Percentiles rank a stretch among this genome's conserved stretches.
phyloP scores from a whole-genome alignment of 139 green algal species.

The Asterochloris sp. region DNA sequence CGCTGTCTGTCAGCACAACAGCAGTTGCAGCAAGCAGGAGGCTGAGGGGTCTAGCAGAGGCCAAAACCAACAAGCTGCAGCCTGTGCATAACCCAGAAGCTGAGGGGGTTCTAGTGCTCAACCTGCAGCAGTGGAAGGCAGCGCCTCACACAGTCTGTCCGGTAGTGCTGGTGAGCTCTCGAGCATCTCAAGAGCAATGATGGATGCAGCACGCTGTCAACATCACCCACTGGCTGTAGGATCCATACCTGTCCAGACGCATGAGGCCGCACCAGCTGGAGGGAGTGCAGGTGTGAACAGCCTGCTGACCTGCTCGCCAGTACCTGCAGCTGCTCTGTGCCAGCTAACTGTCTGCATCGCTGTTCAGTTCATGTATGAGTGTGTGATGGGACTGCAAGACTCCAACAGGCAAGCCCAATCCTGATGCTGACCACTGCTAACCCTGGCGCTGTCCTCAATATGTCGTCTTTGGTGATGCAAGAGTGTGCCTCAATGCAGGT shows the following conservation, averaged over 20 bases:
- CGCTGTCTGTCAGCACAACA: too few relatives aligned
- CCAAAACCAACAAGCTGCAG: not conserved
- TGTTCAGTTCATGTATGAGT: constrained; percentile 70
- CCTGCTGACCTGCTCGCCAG: too few relatives aligned
- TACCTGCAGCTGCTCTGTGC: too few relatives aligned
- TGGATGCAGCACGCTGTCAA: too few relatives aligned
- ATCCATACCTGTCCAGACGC: constrained; percentile 44
- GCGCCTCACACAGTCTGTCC: not conserved
- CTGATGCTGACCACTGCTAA: not conserved
- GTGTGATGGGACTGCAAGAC: constrained; percentile 32
- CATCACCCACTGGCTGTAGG: constrained; percentile 21
- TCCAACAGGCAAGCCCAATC: not conserved
- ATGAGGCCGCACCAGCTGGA: constrained; percentile 63
- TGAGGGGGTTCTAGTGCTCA: constrained; percentile 57
- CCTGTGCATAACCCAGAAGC: constrained; percentile 51
- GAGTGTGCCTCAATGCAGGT: not conserved
- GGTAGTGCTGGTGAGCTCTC: constrained; percentile 44
- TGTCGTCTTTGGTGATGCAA: too few relatives aligned
- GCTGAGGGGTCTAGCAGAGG: not conserved
- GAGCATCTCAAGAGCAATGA: too few relatives aligned
- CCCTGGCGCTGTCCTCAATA: not conserved
- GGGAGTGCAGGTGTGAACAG: constrained; percentile 39
- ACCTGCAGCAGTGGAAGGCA: constrained; percentile 24
- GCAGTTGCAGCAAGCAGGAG: too few relatives aligned
- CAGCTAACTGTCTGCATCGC: too few relatives aligned